Conservation (phyloP, 495 filamentous ascomycete species). For the Penicillium fimorum region DNA sequence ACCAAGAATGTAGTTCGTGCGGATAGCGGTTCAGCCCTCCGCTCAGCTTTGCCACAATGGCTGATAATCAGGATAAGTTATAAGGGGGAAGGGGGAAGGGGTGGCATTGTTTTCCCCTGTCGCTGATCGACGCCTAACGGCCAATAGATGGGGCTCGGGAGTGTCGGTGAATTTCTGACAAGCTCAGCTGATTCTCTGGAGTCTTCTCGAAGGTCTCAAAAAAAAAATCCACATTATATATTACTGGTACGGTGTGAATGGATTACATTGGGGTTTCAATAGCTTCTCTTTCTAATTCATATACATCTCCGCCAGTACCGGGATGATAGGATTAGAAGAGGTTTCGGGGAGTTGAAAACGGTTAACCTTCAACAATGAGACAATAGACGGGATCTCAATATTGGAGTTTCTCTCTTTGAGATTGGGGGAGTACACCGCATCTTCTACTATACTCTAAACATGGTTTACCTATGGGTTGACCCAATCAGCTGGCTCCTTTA, state of each 20-base stretch:
- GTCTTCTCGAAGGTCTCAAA: slow-evolving; percentile 26
- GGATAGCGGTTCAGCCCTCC: background rate
- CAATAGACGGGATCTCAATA: slow-evolving; percentile 3
- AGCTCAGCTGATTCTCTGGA: slow-evolving; percentile 27
- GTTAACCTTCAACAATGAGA: slow-evolving; percentile 1
- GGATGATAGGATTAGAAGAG: background rate
- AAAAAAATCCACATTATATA: slow-evolving; percentile 1
- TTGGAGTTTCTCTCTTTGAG: background rate
- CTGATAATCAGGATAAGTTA: background rate
- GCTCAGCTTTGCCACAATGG: slow-evolving; percentile 1
- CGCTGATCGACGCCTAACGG: slow-evolving; percentile 23
- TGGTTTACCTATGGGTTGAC: background rate
- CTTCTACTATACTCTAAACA: background rate
- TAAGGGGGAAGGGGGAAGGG: background rate
- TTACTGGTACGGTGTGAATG: slow-evolving; percentile 5
- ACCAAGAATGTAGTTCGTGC: background rate
- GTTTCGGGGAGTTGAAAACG: background rate
- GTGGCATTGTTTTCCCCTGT: slow-evolving; percentile 11
- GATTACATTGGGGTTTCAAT: background rate
- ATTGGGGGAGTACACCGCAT: slow-evolving; percentile 7
- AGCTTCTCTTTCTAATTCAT: slow-evolving; percentile 6
- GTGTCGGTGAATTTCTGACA: slow-evolving; percentile 34
- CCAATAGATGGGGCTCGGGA: slow-evolving; percentile 19
- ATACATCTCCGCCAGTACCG: slow-evolving; percentile 7
- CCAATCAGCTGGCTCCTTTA: slow-evolving; percentile 8